These are phyloP conservation scores for Coniosporium tulheliwenetii DNA, from an alignment of 2,329 filamentous ascomycete species.

Conservation along the genomic window DNA sequence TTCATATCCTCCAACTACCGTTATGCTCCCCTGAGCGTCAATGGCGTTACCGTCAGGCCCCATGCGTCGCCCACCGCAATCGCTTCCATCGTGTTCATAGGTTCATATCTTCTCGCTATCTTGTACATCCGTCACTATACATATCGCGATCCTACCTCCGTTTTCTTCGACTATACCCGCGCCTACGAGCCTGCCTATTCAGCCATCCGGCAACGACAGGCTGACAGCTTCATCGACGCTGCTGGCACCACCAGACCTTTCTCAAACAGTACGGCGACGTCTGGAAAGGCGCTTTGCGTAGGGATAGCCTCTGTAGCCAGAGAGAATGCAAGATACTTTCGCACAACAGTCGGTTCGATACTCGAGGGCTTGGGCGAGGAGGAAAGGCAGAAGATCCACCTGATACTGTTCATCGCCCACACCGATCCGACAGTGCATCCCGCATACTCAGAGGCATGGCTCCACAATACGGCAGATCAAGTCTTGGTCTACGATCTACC, in stretches of 20 bases:
- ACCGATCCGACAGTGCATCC: slow-evolving; percentile 24
- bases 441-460: slow-evolving; percentile 25
- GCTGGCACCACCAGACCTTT: background rate
- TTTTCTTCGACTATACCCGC: slow-evolving; percentile 17
- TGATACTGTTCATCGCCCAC: slow-evolving; percentile 30
- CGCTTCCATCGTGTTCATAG: background rate
- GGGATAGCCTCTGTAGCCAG: slow-evolving; percentile 27
- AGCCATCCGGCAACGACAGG: slow-evolving; percentile 13
- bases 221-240: slow-evolving; percentile 11
- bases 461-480: slow-evolving; percentile 21
- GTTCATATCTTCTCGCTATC: background rate
- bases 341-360: slow-evolving; percentile 26
- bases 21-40: too few relatives aligned
- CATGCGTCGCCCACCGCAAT: background rate
- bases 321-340: slow-evolving; percentile 23
- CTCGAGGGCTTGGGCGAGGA: slow-evolving; percentile 24
- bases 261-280: slow-evolving; percentile 6
- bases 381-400: slow-evolving; percentile 24
- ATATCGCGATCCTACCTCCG: slow-evolving; percentile 16
- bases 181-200: slow-evolving; percentile 18
- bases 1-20: too few relatives aligned
- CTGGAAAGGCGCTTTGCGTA: slow-evolving; percentile 21
- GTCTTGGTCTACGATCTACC: slow-evolving; percentile 24
- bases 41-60: background rate
- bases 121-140: background rate